These are phyloP conservation scores for Incumbomyces lentus DNA, from an alignment of 2,329 filamentous ascomycete genomes.

Conservation along the genomic window DNA sequence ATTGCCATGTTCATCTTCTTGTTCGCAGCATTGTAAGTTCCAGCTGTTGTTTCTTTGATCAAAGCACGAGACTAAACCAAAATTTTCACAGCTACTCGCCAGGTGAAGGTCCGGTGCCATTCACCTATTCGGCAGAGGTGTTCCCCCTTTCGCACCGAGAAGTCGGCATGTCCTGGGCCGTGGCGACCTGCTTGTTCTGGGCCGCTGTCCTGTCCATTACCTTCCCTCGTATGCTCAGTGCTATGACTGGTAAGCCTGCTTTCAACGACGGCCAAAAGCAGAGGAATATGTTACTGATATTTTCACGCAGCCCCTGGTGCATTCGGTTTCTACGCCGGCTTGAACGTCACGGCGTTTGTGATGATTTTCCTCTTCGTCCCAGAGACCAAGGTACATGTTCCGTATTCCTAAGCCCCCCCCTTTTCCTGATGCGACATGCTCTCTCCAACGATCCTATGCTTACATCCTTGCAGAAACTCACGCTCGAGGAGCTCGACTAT, in stretches of 20 bases:
- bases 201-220: conserved; percentile 33
- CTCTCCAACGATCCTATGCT: not conserved
- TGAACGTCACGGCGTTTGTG: conserved; percentile 47
- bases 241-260: conserved; percentile 26
- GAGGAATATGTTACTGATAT: conserved; percentile 29
- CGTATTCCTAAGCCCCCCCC: too few relatives aligned
- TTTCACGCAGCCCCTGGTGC: conserved; percentile 39
- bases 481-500: conserved; percentile 43
- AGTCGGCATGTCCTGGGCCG: conserved; percentile 30
- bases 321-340: conserved; percentile 47
- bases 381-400: conserved; percentile 32
- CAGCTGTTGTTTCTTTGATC: too few relatives aligned
- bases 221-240: conserved; percentile 32
- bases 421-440: too few relatives aligned
- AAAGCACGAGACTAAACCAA: too few relatives aligned
- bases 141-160: conserved; percentile 39
- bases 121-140: conserved; percentile 33
- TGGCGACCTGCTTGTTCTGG: conserved; percentile 25
- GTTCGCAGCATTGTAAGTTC: conserved; percentile 37
- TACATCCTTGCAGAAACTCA: not conserved
- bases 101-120: conserved; percentile 38
- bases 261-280: not conserved
- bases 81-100: too few relatives aligned
- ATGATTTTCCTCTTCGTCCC: conserved; percentile 50
- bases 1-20: conserved; percentile 50